Conservation (phyloP, 2,329 filamentous ascomycete genomes). For the Colletotrichum musicola region DNA sequence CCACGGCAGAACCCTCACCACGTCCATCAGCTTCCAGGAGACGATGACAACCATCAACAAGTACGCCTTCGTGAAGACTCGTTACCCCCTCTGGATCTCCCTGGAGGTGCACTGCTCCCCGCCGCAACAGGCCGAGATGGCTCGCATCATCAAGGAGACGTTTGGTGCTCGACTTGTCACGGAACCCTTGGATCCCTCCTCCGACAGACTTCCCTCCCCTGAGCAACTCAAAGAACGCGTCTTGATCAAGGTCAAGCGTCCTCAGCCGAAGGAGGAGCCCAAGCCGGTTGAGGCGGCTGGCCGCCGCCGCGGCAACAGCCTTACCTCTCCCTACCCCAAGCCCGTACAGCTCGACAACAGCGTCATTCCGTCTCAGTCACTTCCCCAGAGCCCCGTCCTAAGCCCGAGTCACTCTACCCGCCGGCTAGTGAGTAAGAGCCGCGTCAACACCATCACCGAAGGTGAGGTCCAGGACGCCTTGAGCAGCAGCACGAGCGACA, state of each 20-base stretch:
- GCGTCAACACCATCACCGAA: conserved; percentile 69
- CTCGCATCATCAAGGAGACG: conserved; percentile 85
- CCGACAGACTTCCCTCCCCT: conserved; percentile 81
- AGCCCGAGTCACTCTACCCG: conserved; percentile 64
- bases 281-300: conserved; percentile 51
- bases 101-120: conserved; percentile 94
- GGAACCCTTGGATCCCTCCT: conserved; percentile 77
- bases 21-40: conserved; percentile 88
- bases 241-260: conserved; percentile 93
- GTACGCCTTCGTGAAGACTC: conserved; percentile 90
- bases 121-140: conserved; percentile 88
- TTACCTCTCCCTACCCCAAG: conserved; percentile 81
- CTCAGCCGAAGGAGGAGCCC: conserved; percentile 57
- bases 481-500: conserved; percentile 81
- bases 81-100: conserved; percentile 92
- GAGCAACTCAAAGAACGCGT: conserved; percentile 87
- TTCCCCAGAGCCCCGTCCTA: conserved; percentile 67
- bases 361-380: conserved; percentile 62
- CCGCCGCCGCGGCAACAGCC: conserved; percentile 73
- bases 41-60: conserved; percentile 94
- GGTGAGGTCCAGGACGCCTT: conserved; percentile 66
- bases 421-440: conserved; percentile 63
- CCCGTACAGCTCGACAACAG: conserved; percentile 71
- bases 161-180: conserved; percentile 86
- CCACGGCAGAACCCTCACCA: conserved; percentile 91